A percentile compares a stretch with the other conserved stretches of the same genome.
Conservation (phyloP, 2,329 filamentous ascomycete species). For the Diaporthe helianthi region DNA sequence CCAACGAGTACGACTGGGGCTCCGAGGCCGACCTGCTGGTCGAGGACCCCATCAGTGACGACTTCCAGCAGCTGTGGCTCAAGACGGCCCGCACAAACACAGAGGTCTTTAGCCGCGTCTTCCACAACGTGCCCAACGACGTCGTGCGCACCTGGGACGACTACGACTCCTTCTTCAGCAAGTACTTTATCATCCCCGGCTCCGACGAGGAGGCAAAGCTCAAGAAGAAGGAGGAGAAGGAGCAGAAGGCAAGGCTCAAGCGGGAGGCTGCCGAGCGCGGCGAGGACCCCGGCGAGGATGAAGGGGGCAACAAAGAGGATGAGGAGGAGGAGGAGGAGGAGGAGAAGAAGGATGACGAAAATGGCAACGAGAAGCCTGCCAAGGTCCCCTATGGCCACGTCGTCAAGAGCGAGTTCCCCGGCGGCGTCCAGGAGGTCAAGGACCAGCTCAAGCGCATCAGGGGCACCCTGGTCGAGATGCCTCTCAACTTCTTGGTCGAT, state of each 20-base stretch:
- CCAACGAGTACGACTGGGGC: conserved; percentile 78
- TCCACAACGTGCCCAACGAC: conserved; percentile 80
- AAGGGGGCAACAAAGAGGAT: conserved; percentile 54
- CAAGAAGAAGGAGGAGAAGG: conserved; percentile 51
- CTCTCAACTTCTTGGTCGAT: conserved; percentile 82
- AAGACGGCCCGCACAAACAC: conserved; percentile 78
- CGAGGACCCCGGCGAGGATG: conserved; percentile 23
- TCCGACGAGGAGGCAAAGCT: conserved; percentile 47
- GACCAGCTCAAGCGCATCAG: conserved; percentile 70
- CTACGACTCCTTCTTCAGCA: conserved; percentile 74
- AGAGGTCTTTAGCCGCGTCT: conserved; percentile 79
- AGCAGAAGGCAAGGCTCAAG: conserved; percentile 43
- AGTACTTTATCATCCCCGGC: conserved; percentile 68
- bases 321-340: conserved; percentile 50
- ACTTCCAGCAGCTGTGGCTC: conserved; percentile 77
- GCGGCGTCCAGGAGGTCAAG: conserved; percentile 77
- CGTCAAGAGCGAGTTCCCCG: conserved; percentile 77
- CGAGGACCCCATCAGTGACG: conserved; percentile 72
- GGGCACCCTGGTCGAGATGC: conserved; percentile 87
- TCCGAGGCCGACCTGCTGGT: conserved; percentile 73
- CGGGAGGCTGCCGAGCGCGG: background rate
- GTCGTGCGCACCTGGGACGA: conserved; percentile 73
- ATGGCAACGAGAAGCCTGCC: conserved; percentile 47
- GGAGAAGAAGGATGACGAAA: conserved; percentile 50
- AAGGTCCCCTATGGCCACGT: conserved; percentile 88